These are phyloP conservation scores for Falciphora oryzae DNA, from an alignment of 2,329 filamentous ascomycete genomes.

Conservation along the genomic window DNA sequence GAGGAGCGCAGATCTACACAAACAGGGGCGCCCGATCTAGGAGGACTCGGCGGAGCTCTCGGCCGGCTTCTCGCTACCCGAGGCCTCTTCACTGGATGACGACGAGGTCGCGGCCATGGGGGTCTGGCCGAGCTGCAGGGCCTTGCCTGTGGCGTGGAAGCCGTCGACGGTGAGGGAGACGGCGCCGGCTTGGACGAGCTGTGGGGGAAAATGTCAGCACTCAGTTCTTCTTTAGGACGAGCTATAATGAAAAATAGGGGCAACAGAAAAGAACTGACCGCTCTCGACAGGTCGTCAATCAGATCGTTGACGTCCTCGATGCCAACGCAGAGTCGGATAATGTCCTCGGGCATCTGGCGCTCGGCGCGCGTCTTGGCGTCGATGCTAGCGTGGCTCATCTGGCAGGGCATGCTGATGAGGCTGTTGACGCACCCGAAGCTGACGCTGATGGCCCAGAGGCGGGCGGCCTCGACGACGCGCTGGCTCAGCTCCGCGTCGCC, in stretches of 20 bases:
- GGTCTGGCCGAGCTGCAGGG: slow-evolving; percentile 8
- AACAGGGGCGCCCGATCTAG: neutral
- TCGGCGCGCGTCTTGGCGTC: slow-evolving; percentile 88
- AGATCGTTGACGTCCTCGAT: slow-evolving; percentile 92
- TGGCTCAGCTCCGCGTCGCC: slow-evolving; percentile 79
- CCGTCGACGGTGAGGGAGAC: slow-evolving; percentile 10
- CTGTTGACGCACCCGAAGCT: slow-evolving; percentile 98
- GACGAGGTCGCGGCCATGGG: neutral
- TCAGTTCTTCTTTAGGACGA: too few species aligned
- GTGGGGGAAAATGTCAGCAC: neutral
- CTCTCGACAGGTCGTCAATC: slow-evolving; percentile 85
- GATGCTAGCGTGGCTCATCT: slow-evolving; percentile 98
- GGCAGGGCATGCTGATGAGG: slow-evolving; percentile 98
- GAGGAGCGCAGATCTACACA: neutral
- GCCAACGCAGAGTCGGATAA: slow-evolving; percentile 91
- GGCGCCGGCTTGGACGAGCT: slow-evolving; percentile 10
- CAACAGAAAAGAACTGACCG: slow-evolving; percentile 54
- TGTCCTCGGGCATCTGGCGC: slow-evolving; percentile 90
- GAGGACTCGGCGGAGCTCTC: slow-evolving; percentile 8
- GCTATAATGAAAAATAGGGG: neutral
- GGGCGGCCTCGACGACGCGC: slow-evolving; percentile 87
- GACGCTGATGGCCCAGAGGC: slow-evolving; percentile 91
- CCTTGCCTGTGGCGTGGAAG: slow-evolving; percentile 9
- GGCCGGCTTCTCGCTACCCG: neutral
- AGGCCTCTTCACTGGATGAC: neutral